Percentiles rank a stretch among this genome's conserved stretches.
Conservation (phyloP, 345 rosid species). For the Alliaria petiolata region DNA sequence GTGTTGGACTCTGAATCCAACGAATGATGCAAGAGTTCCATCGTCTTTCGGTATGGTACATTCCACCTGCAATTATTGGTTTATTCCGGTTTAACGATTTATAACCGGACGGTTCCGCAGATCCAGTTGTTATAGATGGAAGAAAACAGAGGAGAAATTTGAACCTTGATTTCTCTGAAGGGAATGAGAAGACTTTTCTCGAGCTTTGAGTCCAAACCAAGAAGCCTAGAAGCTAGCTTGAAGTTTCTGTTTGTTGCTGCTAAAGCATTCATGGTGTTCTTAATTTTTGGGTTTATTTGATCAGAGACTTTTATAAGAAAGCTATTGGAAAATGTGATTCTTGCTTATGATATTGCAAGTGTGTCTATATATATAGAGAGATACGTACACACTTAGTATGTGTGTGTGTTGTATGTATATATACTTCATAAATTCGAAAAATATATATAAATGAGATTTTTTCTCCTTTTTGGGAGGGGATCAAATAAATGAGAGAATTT, state of each 20-base stretch:
- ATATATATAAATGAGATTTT: background rate
- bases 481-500: conserved; percentile 3
- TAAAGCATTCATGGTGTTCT: conserved; percentile 70
- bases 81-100: background rate
- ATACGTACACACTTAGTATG: conserved; percentile 20
- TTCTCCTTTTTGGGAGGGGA: background rate
- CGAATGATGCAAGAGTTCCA: conserved; percentile 82
- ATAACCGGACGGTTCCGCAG: background rate
- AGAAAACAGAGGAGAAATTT: background rate
- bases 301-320: background rate
- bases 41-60: conserved; percentile 93
- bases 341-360: conserved; percentile 18
- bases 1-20: conserved; percentile 93
- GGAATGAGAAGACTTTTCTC: conserved; percentile 87
- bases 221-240: conserved; percentile 78
- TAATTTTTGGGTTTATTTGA: background rate
- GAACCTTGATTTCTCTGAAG: conserved; percentile 88
- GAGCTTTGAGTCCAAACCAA: conserved; percentile 88
- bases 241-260: conserved; percentile 93
- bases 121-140: background rate
- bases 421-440: background rate
- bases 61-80: conserved; percentile 60
- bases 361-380: background rate
- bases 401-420: background rate
- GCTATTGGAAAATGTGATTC: background rate